These are phyloP conservation scores for Wallemia hederae DNA, from an alignment of 1,284 basidiomycete genomes.

Conservation along the genomic window DNA sequence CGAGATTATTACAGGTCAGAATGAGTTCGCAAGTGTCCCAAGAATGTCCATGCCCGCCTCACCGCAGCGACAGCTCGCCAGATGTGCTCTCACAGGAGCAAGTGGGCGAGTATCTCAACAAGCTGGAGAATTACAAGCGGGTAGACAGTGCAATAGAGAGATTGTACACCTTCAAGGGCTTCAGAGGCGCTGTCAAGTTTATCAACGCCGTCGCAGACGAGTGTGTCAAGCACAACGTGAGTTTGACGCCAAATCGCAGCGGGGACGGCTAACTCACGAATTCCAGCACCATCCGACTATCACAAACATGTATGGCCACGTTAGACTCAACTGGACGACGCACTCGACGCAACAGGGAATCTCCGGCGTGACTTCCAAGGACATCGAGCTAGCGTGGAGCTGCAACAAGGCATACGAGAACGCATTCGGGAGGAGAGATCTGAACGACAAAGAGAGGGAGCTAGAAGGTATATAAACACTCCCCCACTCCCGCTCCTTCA, in stretches of 20 bases:
- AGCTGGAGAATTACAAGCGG: neutral
- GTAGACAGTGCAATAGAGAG: neutral
- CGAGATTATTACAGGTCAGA: neutral
- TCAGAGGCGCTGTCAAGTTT: neutral
- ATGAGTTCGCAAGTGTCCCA: neutral
- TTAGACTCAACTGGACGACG: neutral
- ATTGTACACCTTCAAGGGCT: neutral
- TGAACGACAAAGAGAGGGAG: neutral
- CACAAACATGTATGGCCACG: neutral
- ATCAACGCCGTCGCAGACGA: neutral
- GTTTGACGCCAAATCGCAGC: neutral
- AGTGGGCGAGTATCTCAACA: neutral
- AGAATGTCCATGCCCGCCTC: neutral
- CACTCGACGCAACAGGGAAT: neutral
- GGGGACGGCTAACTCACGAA: neutral
- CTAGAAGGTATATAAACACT: neutral
- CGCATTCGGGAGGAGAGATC: neutral
- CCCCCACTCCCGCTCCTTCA: no score
- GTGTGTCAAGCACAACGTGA: neutral
- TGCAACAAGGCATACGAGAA: neutral
- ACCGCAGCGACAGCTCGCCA: neutral
- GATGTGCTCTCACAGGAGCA: neutral
- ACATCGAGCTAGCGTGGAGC: neutral
- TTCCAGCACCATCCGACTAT: neutral
- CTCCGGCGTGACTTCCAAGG: neutral